These are phyloP conservation scores for Margaritispora aquatica DNA, from an alignment of 495 filamentous ascomycete genomes.

Conservation along the genomic window DNA sequence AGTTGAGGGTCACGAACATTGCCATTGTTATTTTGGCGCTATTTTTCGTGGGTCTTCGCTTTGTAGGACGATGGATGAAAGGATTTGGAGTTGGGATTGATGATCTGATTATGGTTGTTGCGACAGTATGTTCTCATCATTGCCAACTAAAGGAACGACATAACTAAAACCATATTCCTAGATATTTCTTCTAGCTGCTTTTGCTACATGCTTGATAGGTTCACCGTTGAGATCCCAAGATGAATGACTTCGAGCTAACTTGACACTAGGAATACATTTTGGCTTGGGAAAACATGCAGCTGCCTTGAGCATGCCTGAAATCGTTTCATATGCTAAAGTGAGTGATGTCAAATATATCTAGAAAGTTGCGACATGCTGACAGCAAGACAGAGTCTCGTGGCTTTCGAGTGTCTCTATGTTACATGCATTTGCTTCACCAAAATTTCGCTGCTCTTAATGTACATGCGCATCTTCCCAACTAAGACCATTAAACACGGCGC, in stretches of 20 bases:
- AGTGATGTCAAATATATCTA: not conserved
- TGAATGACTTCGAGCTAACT: no score
- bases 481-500: conserved; percentile 24
- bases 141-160: no score
- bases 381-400: not conserved
- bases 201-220: not conserved
- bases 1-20: not conserved
- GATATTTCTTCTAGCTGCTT: not conserved
- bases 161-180: not conserved
- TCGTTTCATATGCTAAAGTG: not conserved
- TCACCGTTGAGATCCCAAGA: no score
- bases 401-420: not conserved
- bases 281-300: not conserved
- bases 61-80: not conserved
- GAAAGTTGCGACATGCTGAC: not conserved
- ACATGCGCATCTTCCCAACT: conserved; percentile 41
- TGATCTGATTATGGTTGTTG: not conserved
- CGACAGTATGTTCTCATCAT: not conserved
- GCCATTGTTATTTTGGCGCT: not conserved
- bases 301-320: not conserved
- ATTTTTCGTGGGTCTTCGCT: not conserved
- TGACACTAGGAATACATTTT: not conserved
- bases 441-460: conserved; percentile 35
- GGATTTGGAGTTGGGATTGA: not conserved
- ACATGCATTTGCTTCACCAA: conserved; percentile 28